Conservation (phyloP, 148 eudicot genomes). For the Linanthus parryae region DNA sequence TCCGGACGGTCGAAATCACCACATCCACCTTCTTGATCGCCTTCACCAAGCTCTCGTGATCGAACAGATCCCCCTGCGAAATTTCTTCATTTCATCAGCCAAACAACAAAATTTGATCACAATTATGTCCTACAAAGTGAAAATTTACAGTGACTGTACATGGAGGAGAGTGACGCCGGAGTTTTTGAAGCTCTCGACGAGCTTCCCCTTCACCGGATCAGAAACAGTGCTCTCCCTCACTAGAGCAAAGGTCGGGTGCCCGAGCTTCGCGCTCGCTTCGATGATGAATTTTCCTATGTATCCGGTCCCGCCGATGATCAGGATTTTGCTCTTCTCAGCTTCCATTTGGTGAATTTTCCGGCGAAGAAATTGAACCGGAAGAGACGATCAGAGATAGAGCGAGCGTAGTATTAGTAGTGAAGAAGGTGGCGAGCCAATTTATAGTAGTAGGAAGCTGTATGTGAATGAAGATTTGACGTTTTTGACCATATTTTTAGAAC, state of each 20-base stretch:
- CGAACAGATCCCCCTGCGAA: slow-evolving; percentile 48
- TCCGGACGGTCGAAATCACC: slow-evolving; percentile 46
- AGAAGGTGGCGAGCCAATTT: no score
- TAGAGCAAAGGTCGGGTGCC: slow-evolving; percentile 40
- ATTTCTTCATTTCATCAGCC: not conserved
- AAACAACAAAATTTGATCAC: not conserved
- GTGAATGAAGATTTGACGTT: no score
- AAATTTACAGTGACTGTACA: slow-evolving; percentile 11
- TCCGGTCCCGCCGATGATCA: slow-evolving; percentile 49
- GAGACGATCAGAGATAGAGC: no score
- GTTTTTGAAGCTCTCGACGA: slow-evolving; percentile 25
- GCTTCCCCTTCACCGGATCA: slow-evolving; percentile 20
- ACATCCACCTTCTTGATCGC: slow-evolving; percentile 57
- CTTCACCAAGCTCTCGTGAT: slow-evolving; percentile 44
- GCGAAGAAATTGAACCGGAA: no score
- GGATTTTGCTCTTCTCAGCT: slow-evolving; percentile 32
- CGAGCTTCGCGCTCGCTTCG: slow-evolving; percentile 31
- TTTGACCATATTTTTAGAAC: no score
- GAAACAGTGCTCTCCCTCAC: slow-evolving; percentile 21
- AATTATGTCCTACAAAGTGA: not conserved
- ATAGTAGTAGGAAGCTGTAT: no score
- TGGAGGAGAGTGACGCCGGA: slow-evolving; percentile 26
- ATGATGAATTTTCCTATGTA: slow-evolving; percentile 40
- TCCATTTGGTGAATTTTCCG: no score
- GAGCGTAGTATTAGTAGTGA: no score